Evolutionary conservation across 495 filamentous ascomycete species (phyloP), one percentile per base, ranked within the genome.

Genomic region (Talaromyces wortmannii): DNA sequence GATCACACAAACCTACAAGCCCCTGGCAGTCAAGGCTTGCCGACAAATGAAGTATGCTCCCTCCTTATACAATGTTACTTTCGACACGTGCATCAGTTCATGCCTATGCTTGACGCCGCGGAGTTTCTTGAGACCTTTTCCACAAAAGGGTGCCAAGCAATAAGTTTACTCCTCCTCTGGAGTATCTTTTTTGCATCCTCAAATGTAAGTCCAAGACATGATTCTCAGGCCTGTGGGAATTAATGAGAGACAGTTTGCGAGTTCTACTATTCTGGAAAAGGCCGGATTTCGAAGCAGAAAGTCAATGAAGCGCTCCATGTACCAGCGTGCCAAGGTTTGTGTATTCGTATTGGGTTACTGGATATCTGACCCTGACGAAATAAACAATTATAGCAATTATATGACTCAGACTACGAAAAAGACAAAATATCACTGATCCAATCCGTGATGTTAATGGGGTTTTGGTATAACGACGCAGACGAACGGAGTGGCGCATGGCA

Each of bases 51-150:
- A n/a, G n/a, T n/a, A n/a, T n/a, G n/a, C n/a, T n/a, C n/a, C n/a
- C n/a, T n/a, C n/a, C n/a, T n/a, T n/a, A n/a, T n/a, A n/a, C n/a
- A n/a, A n/a, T n/a, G n/a, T n/a, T 73, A 75, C 45, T 67, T 76
- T 42, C 56, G 63, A 29, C 63, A 74, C 54, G 69, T 76, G 11
- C 70, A 76, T 56, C 66, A 71, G 6, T 59, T 72, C 13, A 51
- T 73, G 31, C 74, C 72, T 0, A 59, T 76, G 15, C 56, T 77
- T 16, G 71, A 77, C 31, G 66, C 52, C n/a, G n/a, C n/a, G 3
- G 57, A 63, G 5, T 43, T 55, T 0, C 63, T 75, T 45, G 50
- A 74, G 23, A 42, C 57, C 15, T 59, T 57, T 30, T 61, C 67
- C 33, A 55, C 54, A n/a, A 18, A 48, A 30, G 62, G 61, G 7